These are phyloP conservation scores for Oenanthe sinensis DNA, from an alignment of 129 eudicot species.

Conservation along the genomic window DNA sequence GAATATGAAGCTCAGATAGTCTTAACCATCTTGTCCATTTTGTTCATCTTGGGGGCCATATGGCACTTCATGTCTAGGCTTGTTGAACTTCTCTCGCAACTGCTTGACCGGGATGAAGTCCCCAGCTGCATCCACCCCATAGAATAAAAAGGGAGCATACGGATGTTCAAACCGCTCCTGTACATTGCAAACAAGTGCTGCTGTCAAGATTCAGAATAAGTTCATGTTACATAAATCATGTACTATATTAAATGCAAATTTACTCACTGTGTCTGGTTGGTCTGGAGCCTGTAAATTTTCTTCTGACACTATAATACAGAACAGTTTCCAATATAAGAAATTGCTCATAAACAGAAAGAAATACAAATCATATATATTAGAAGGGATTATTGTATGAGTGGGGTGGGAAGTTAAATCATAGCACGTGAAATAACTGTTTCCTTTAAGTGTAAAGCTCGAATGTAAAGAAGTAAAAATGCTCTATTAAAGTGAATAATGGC, in stretches of 20 bases:
- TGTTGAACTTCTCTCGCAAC: conserved; percentile 80
- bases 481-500: background rate
- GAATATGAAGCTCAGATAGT: background rate
- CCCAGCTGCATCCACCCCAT: conserved; percentile 84
- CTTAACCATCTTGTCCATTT: conserved; percentile 34
- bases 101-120: conserved; percentile 88
- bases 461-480: background rate
- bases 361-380: background rate
- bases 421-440: background rate
- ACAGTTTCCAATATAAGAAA: conserved; percentile 1
- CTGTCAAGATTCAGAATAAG: background rate
- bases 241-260: conserved; percentile 11
- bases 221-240: too few relatives aligned
- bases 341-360: background rate
- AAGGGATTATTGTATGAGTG: background rate
- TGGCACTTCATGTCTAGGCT: conserved; percentile 83
- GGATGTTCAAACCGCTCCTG: conserved; percentile 94
- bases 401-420: background rate
- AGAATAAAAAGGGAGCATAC: conserved; percentile 69
- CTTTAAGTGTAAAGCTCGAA: background rate
- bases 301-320: conserved; percentile 58
- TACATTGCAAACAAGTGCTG: background rate
- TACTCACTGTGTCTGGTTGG: conserved; percentile 62
- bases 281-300: conserved; percentile 76
- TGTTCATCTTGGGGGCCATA: conserved; percentile 54